phyloP scores from a whole-genome alignment of 2,329 filamentous ascomycete genomes.

The Paraphoma sp. region DNA sequence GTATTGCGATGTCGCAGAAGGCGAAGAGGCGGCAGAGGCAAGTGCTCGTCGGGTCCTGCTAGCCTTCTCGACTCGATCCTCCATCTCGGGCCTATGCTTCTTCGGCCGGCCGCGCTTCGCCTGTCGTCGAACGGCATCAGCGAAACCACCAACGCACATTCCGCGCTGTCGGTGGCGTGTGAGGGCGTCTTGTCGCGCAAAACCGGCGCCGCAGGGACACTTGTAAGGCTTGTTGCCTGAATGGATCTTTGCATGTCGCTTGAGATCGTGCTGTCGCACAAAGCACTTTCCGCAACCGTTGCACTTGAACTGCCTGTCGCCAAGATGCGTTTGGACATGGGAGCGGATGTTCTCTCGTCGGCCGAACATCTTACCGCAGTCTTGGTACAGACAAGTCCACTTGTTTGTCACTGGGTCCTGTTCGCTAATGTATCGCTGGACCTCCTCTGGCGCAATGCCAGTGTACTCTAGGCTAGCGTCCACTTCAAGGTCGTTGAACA shows the following conservation, averaged over 20 bases:
- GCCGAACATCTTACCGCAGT: conserved; percentile 90
- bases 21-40: conserved; percentile 41
- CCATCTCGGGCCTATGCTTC: conserved; percentile 67
- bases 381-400: conserved; percentile 62
- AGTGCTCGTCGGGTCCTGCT: conserved; percentile 56
- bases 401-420: conserved; percentile 52
- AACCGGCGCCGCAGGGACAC: conserved; percentile 92
- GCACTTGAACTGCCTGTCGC: conserved; percentile 93
- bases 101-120: conserved; percentile 71
- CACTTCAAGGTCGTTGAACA: conserved; percentile 56
- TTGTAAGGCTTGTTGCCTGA: conserved; percentile 94
- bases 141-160: conserved; percentile 95
- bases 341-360: conserved; percentile 99
- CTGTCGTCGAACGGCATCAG: conserved; percentile 73
- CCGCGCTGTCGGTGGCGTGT: conserved; percentile 93
- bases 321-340: conserved; percentile 96
- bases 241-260: conserved; percentile 97
- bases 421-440: conserved; percentile 57
- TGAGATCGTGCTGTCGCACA: conserved; percentile 94
- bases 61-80: conserved; percentile 64
- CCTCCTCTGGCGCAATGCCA: conserved; percentile 83
- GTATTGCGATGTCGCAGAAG: conserved; percentile 40
- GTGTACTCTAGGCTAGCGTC: conserved; percentile 75
- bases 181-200: conserved; percentile 92
- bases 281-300: conserved; percentile 95